Percentiles rank a stretch among this genome's conserved stretches.
Conservation (phyloP, 1,139 yeast genomes). For the Suhomyces terraborum region DNA sequence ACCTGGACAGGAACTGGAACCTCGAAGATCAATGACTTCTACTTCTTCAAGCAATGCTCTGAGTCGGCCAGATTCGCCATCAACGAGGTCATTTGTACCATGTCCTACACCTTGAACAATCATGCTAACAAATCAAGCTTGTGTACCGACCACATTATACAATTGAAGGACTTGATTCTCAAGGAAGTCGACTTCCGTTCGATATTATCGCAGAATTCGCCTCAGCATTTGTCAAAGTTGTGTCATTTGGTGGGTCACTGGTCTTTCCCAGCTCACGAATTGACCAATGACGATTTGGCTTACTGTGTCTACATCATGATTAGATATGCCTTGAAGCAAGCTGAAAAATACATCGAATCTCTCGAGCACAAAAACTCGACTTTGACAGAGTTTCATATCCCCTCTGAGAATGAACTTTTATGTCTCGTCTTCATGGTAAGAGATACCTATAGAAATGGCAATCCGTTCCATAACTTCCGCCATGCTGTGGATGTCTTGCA, state of each 20-base stretch:
- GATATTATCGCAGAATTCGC: conserved; percentile 29
- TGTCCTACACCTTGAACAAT: conserved; percentile 33
- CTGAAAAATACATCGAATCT: conserved; percentile 22
- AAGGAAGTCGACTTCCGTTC: conserved; percentile 42
- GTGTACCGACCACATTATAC: conserved; percentile 27
- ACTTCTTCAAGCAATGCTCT: conserved; percentile 10
- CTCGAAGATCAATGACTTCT: conserved; percentile 30
- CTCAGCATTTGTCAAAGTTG: conserved; percentile 27
- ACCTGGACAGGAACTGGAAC: conserved; percentile 58
- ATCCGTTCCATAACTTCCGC: conserved; percentile 91
- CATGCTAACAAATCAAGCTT: conserved; percentile 27
- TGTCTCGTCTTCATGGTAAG: conserved; percentile 66
- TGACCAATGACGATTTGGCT: conserved; percentile 66
- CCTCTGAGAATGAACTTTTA: conserved; percentile 49
- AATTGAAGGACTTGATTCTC: conserved; percentile 32
- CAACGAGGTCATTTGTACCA: conserved; percentile 31
- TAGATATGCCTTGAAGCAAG: conserved; percentile 44
- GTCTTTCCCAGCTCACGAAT: conserved; percentile 71
- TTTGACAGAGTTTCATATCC: conserved; percentile 21
- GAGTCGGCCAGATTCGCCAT: conserved; percentile 11
- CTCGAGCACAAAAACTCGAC: conserved; percentile 1
- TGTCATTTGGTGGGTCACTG: conserved; percentile 46
- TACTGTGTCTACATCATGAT: conserved; percentile 62
- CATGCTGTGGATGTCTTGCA: conserved; percentile 96
- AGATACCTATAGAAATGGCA: conserved; percentile 77